These are phyloP conservation scores for Chaetomium globosum DNA, from an alignment of 2,329 filamentous ascomycete genomes.

Conservation along the genomic window DNA sequence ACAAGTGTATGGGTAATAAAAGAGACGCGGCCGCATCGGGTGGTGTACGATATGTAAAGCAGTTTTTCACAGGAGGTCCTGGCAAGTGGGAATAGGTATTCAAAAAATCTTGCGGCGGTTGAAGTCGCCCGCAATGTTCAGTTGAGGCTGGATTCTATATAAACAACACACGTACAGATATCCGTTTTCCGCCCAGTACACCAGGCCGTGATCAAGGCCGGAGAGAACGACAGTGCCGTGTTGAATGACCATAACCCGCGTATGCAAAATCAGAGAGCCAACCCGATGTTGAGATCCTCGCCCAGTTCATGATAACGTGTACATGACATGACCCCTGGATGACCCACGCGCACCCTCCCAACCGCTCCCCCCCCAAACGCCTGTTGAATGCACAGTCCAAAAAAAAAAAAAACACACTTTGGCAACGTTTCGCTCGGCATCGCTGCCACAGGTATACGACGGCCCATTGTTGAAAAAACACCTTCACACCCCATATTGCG, in stretches of 20 bases:
- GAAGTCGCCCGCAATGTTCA: slow-evolving; percentile 15
- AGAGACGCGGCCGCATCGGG: neutral
- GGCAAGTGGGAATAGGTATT: neutral
- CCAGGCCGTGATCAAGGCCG: neutral
- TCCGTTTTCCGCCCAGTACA: neutral
- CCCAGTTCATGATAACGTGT: slow-evolving; percentile 17
- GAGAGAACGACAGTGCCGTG: slow-evolving; percentile 17
- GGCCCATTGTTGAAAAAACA: slow-evolving; percentile 30
- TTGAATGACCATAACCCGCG: slow-evolving; percentile 28
- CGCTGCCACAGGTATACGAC: slow-evolving; percentile 22
- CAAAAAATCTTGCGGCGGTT: slow-evolving; percentile 17
- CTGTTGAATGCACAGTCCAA: slow-evolving; percentile 25
- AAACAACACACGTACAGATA: slow-evolving; percentile 1
- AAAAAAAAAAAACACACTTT: slow-evolving; percentile 4
- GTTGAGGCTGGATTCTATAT: slow-evolving; percentile 12
- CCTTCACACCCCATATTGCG: neutral
- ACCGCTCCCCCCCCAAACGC: slow-evolving; percentile 30
- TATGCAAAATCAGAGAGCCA: slow-evolving; percentile 25
- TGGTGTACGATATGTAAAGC: neutral
- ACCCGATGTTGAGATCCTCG: slow-evolving; percentile 37
- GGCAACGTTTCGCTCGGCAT: slow-evolving; percentile 13
- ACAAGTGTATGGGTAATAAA: neutral
- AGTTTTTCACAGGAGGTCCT: neutral
- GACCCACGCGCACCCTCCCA: neutral
- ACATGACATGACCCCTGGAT: slow-evolving; percentile 12